phyloP scores from a whole-genome alignment of 1,139 yeast genomes.

The Saccharomyces hybrid region DNA sequence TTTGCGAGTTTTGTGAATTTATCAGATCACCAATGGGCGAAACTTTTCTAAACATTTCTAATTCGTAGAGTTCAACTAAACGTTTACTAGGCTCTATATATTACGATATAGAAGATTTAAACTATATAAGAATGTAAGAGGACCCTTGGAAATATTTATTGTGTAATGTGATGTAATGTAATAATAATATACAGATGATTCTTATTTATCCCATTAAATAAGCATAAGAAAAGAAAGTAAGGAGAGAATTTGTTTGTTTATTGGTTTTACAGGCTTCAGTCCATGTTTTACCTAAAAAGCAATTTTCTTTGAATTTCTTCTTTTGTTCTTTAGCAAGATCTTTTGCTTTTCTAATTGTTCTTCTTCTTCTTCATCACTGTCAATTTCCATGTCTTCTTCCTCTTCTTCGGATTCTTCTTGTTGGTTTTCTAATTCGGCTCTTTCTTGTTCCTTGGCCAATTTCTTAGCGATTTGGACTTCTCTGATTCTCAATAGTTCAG shows the following conservation, averaged over 20 bases:
- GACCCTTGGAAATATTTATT: not conserved
- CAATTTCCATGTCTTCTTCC: conserved; percentile 38
- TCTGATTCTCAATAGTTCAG: conserved; percentile 83
- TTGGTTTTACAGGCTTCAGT: not conserved
- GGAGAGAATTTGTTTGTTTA: too few relatives aligned
- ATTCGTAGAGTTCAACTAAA: not conserved
- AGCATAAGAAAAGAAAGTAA: not conserved
- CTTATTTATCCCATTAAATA: not conserved
- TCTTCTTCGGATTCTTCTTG: conserved; percentile 36
- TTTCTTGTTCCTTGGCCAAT: conserved; percentile 63
- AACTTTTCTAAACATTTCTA: not conserved
- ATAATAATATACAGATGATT: not conserved
- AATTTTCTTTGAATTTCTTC: conserved; percentile 34
- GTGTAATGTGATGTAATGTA: not conserved
- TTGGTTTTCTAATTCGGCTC: conserved; percentile 36
- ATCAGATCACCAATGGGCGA: not conserved
- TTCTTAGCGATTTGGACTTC: conserved; percentile 83
- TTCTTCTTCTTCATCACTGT: conserved; percentile 38
- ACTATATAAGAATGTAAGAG: not conserved
- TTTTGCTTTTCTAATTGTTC: conserved; percentile 54
- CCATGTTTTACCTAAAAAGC: conserved; percentile 20
- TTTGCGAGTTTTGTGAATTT: not conserved
- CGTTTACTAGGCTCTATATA: not conserved
- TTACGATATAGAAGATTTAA: not conserved
- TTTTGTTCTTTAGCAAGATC: conserved; percentile 71